phyloP scores from a whole-genome alignment of 768 basidiomycete genomes.

The Arthromyces matolae region DNA sequence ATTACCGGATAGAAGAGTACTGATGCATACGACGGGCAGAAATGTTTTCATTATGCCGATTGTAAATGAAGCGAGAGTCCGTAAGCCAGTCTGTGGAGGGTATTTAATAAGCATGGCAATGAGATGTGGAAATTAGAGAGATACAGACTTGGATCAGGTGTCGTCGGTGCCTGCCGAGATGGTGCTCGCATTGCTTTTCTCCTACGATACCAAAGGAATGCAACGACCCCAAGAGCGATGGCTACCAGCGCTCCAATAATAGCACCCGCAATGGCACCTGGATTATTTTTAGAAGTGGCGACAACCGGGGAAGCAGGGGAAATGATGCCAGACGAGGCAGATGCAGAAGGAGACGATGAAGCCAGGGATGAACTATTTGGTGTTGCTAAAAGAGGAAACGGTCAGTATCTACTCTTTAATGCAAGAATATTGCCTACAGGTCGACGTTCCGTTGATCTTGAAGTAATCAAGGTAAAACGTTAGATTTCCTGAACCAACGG shows the following conservation, averaged over 20 bases:
- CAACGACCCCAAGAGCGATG: conserved; percentile 9
- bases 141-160: conserved; percentile 10
- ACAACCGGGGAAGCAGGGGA: not conserved
- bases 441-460: conserved; percentile 4
- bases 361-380: not conserved
- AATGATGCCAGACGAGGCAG: not conserved
- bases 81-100: no score
- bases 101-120: no score
- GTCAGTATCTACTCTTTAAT: not conserved
- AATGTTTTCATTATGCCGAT: no score
- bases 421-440: not conserved
- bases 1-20: no score
- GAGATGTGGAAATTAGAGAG: not conserved
- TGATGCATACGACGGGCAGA: no score
- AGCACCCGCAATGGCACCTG: conserved; percentile 20
- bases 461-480: conserved; percentile 24
- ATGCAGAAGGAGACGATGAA: not conserved
- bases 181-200: conserved; percentile 11
- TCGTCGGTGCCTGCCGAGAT: conserved; percentile 2
- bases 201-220: conserved; percentile 11
- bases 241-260: conserved; percentile 16
- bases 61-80: no score
- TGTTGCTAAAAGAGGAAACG: not conserved
- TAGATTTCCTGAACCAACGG: conserved; percentile 11
- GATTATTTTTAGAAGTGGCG: not conserved